Conservation (phyloP, 169 alveolate genomes). For the Eimeria acervulina region DNA sequence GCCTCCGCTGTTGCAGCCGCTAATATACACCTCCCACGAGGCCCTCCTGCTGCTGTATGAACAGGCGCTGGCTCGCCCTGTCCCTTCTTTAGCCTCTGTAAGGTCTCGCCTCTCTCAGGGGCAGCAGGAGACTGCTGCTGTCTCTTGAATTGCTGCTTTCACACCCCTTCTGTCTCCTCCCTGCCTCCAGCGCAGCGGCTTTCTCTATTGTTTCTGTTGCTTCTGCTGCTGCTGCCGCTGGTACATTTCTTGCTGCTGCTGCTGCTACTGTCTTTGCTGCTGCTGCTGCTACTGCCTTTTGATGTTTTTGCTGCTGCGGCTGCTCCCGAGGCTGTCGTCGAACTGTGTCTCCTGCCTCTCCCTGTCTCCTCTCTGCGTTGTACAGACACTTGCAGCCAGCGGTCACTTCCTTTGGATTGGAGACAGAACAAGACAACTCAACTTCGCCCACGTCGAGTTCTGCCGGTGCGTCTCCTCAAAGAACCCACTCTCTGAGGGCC, state of each 20-base stretch:
- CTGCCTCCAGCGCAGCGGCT: no score
- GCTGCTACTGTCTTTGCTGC: no score
- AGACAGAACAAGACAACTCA: slow-evolving; percentile 88
- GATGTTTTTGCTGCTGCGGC: no score
- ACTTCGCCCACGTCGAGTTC: slow-evolving; percentile 89
- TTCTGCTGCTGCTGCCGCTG: no score
- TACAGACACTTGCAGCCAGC: slow-evolving; percentile 62
- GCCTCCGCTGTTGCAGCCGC: not conserved
- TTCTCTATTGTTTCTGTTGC: no score
- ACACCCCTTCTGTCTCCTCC: no score
- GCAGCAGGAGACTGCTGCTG: no score
- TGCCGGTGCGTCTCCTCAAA: slow-evolving; percentile 43
- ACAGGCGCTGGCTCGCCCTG: slow-evolving; percentile 83
- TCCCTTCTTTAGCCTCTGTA: not conserved
- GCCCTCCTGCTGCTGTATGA: slow-evolving; percentile 88
- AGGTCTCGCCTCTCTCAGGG: not conserved
- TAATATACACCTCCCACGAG: slow-evolving; percentile 88
- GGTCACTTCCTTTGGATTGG: slow-evolving; percentile 90
- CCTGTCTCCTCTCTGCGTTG: no score
- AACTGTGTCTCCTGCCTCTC: not conserved
- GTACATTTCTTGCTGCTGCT: no score
- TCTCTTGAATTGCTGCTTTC: no score
- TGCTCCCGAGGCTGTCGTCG: no score
- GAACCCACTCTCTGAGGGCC: not conserved
- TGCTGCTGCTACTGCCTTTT: no score